Conservation (phyloP, 1,284 basidiomycete genomes). For the Rhodotorula glutinis region DNA sequence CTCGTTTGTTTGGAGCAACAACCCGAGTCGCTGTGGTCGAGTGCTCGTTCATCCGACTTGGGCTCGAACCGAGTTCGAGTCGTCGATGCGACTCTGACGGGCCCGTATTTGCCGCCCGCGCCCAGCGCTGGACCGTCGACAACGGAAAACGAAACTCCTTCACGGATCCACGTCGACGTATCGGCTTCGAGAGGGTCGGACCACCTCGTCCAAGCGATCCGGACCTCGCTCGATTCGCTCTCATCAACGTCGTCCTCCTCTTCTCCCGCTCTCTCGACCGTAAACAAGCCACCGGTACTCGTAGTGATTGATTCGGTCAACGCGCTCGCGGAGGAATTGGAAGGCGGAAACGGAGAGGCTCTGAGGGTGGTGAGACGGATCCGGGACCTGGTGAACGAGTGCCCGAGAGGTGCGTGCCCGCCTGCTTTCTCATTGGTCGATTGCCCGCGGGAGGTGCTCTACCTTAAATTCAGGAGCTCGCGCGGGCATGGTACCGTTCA, state of each 20-base stretch:
- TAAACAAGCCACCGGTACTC: not conserved
- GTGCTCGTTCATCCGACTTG: not conserved
- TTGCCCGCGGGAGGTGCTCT: too few relatives aligned
- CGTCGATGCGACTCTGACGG: conserved; percentile 17
- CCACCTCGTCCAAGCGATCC: not conserved
- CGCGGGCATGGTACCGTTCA: too few relatives aligned
- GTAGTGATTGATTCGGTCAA: conserved; percentile 33
- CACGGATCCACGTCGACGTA: conserved; percentile 12
- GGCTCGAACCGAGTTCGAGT: not conserved
- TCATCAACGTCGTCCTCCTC: too few relatives aligned
- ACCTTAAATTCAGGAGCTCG: too few relatives aligned
- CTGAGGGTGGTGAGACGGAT: conserved; percentile 11
- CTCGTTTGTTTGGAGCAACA: conserved; percentile 17
- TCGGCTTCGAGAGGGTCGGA: not conserved
- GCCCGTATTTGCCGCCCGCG: conserved; percentile 1
- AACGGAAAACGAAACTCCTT: too few relatives aligned
- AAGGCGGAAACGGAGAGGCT: not conserved
- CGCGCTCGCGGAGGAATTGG: conserved; percentile 11
- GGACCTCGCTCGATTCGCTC: not conserved
- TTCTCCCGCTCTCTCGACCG: too few relatives aligned
- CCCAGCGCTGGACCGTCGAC: not conserved
- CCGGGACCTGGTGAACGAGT: conserved; percentile 1
- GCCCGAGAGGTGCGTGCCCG: conserved; percentile 13
- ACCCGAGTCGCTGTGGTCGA: conserved; percentile 6
- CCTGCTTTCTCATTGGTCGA: too few relatives aligned